Evolutionary conservation across 805 yeast species (phyloP).

Genomic region (Scheffersomyces coipomensis): DNA sequence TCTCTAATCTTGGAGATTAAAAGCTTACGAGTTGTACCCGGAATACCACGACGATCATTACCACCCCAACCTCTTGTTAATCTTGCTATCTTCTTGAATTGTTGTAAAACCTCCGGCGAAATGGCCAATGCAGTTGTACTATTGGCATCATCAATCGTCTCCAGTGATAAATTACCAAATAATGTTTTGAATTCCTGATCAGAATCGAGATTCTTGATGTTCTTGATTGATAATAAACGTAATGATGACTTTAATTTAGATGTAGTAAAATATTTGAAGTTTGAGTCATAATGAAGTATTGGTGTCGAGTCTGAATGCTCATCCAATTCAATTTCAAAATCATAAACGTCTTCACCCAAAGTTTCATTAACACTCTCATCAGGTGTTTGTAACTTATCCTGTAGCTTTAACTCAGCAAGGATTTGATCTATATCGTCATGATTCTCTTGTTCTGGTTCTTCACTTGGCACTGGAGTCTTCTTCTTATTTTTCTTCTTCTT

Average conservation of each 20-base stretch:
- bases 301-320: constrained; percentile 19
- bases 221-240: constrained; percentile 40
- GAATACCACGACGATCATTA: constrained; percentile 66
- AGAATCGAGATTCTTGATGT: constrained; percentile 61
- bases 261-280: constrained; percentile 46
- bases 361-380: constrained; percentile 11
- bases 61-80: constrained; percentile 86
- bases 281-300: constrained; percentile 39
- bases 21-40: constrained; percentile 70
- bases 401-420: constrained; percentile 39
- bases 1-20: constrained; percentile 70
- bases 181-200: constrained; percentile 69
- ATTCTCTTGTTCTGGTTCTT: constrained; percentile 12
- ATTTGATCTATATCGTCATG: constrained; percentile 62
- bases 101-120: constrained; percentile 66
- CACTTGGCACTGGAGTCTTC: constrained; percentile 1
- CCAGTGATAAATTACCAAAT: constrained; percentile 69
- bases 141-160: constrained; percentile 72
- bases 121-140: constrained; percentile 68
- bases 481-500: constrained; percentile 22
- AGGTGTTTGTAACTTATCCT: constrained; percentile 14
- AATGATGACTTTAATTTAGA: constrained; percentile 39
- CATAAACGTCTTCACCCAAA: constrained; percentile 22
- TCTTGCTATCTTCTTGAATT: constrained; percentile 55
- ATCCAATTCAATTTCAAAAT: constrained; percentile 25